A percentile compares a stretch with the other conserved stretches of the same genome.
phyloP scores from a whole-genome alignment of 2,329 filamentous ascomycete genomes.

The Xylaria arbuscula region DNA sequence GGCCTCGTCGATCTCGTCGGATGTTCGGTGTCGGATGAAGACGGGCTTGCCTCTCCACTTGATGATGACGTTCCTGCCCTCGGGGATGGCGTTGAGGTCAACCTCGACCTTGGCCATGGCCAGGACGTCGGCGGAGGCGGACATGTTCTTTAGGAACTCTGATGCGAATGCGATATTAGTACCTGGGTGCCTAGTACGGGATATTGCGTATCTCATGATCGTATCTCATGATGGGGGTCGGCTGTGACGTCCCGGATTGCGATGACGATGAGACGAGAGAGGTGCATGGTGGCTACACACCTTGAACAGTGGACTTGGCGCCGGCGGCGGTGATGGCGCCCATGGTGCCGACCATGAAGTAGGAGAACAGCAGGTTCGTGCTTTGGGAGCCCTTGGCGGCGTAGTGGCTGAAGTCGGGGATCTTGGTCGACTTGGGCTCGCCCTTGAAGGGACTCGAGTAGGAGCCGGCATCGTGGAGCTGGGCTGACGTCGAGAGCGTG shows the following conservation, averaged over 20 bases:
- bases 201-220: constrained; percentile 1
- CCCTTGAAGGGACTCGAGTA: constrained; percentile 74
- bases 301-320: constrained; percentile 97
- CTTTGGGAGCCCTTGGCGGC: constrained; percentile 74
- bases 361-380: constrained; percentile 88
- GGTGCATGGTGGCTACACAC: constrained; percentile 65
- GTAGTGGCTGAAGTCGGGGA: constrained; percentile 93
- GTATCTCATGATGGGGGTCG: not conserved
- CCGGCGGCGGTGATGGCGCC: constrained; percentile 91
- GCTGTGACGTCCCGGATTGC: not conserved
- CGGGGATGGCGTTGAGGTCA: constrained; percentile 89
- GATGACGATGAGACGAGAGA: constrained; percentile 40
- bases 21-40: constrained; percentile 98
- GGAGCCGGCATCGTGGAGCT: constrained; percentile 59
- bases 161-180: constrained; percentile 46
- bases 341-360: constrained; percentile 98
- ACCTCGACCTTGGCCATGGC: constrained; percentile 99
- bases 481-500: constrained; percentile 67
- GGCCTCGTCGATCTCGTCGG: constrained; percentile 92
- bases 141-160: constrained; percentile 99
- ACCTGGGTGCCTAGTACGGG: not conserved
- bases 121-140: constrained; percentile 96
- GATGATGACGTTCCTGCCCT: constrained; percentile 99
- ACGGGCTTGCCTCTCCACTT: constrained; percentile 99
- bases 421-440: constrained; percentile 69